Evolutionary conservation across 2,329 filamentous ascomycete species (phyloP), one percentile per base, ranked within the genome.

Genomic region (Colletotrichum echinochloae): DNA sequence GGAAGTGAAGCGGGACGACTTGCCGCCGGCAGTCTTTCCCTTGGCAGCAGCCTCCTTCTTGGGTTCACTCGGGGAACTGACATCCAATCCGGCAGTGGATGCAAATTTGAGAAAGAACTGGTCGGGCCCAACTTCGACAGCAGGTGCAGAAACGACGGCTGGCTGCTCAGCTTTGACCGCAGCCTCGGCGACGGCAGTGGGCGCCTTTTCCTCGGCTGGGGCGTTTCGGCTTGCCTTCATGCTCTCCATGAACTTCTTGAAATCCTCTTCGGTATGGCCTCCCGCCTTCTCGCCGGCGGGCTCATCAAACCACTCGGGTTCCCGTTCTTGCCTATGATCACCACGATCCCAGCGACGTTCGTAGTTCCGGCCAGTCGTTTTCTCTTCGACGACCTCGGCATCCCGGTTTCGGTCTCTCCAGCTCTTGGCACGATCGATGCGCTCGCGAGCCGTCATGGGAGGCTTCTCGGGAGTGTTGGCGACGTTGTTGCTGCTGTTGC

Each of bases 191-290:
- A 80, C 76, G 5, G 79, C 66, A 44, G 76, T 71, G 18, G 75
- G 70, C 6, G 81, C 75, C 66, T 82, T 81, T 65, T 81, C 77
- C 74, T 85, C 78, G 5, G 78, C 72, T 57, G 75, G 76, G 54
- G 76, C 79, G 70, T 78, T 82, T 75, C 86, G 89, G 72, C 89
- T 87, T 48, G 90, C 90, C 80, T 93, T 95, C 94, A 97, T 97
- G 73, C 87, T 88, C 75, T 97, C 94, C 86, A 97, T 97, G 90
- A 95, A 98, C 74, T 93, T 93, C 82, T 97, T 92, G 80, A 98
- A 97, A 74, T 98, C 95, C 77, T 97, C 94, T 76, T 94, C 91
- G 0, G 94, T 97, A 75, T 94, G 92, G 6, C 87, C 88, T 75
- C 92, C 89, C 44, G 88, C 83, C 75, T 91, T 89, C 61, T 93